A percentile compares a stretch with the other conserved stretches of the same genome.
These are phyloP conservation scores for Panellus pusillus DNA, from an alignment of 768 basidiomycete species.

Conservation along the genomic window DNA sequence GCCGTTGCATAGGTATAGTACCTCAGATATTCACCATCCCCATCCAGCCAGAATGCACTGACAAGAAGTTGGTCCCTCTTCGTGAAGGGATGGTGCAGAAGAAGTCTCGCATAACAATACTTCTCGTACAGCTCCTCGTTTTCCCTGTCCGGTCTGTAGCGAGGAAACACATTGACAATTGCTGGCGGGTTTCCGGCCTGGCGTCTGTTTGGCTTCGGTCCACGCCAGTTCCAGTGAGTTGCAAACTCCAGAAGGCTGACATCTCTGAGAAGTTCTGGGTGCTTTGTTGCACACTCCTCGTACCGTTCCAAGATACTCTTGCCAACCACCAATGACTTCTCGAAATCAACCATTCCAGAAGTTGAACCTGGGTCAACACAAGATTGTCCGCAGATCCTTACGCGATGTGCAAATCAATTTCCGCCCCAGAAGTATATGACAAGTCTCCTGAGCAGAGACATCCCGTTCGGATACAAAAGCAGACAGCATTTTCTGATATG, in stretches of 20 bases:
- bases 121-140: slow-evolving; percentile 19
- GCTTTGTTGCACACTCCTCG: background rate
- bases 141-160: background rate
- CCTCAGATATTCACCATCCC: no score
- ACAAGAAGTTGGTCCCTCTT: background rate
- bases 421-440: slow-evolving; percentile 12
- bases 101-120: slow-evolving; percentile 20
- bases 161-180: slow-evolving; percentile 17
- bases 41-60: background rate
- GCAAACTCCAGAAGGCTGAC: slow-evolving; percentile 14
- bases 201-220: background rate
- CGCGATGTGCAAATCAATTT: background rate
- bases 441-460: slow-evolving; percentile 12
- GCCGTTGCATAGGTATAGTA: slow-evolving; percentile 7
- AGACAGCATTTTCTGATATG: slow-evolving; percentile 11
- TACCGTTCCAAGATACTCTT: background rate
- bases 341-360: slow-evolving; percentile 2
- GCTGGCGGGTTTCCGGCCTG: slow-evolving; percentile 6
- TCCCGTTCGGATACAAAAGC: slow-evolving; percentile 1
- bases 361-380: slow-evolving; percentile 6
- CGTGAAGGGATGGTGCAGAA: slow-evolving; percentile 20
- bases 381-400: background rate
- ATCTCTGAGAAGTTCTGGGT: background rate
- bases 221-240: slow-evolving; percentile 5
- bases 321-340: background rate